Evolutionary conservation across 371 early-diverging fungal genomes (phyloP).

Genomic region (Syncephalastrum contaminatum): DNA sequence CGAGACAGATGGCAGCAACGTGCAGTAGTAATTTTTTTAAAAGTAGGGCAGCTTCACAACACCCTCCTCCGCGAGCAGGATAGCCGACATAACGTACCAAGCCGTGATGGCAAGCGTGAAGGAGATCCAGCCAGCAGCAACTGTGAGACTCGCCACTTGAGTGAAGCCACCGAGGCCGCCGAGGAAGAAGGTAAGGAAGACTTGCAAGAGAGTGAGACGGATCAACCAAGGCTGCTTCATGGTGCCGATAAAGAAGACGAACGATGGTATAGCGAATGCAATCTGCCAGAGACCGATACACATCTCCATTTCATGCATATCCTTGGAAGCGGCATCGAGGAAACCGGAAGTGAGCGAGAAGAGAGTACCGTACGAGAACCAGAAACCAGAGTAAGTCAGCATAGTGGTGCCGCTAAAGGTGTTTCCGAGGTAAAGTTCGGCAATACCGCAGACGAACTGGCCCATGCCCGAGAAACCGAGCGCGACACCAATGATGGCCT

Average conservation of each 20-base stretch:
- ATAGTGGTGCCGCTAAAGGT: constrained; percentile 25
- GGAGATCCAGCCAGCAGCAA: constrained; percentile 37
- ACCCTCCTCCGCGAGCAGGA: constrained; percentile 31
- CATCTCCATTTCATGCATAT: constrained; percentile 18
- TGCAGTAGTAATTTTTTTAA: constrained; percentile 8
- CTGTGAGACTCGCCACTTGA: constrained; percentile 11
- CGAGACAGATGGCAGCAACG: too few species aligned
- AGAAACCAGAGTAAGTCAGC: constrained; percentile 33
- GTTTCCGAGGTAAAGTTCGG: constrained; percentile 25
- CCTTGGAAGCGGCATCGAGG: constrained; percentile 14
- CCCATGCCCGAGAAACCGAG: constrained; percentile 28
- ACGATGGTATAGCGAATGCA: constrained; percentile 32
- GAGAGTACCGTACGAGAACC: constrained; percentile 35
- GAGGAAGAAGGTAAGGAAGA: constrained; percentile 38
- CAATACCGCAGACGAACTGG: constrained; percentile 24
- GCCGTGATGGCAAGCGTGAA: constrained; percentile 35
- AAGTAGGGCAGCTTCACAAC: constrained; percentile 35
- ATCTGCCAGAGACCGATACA: constrained; percentile 34
- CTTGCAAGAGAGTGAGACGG: constrained; percentile 29
- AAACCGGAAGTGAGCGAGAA: constrained; percentile 23
- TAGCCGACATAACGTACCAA: constrained; percentile 34
- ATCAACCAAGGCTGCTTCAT: constrained; percentile 37
- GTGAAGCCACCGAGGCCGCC: constrained; percentile 32
- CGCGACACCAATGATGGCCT: constrained; percentile 27
- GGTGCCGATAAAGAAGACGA: constrained; percentile 36